Evolutionary conservation across 2,329 filamentous ascomycete species (phyloP).

Genomic region (Blastomyces emzantsi): DNA sequence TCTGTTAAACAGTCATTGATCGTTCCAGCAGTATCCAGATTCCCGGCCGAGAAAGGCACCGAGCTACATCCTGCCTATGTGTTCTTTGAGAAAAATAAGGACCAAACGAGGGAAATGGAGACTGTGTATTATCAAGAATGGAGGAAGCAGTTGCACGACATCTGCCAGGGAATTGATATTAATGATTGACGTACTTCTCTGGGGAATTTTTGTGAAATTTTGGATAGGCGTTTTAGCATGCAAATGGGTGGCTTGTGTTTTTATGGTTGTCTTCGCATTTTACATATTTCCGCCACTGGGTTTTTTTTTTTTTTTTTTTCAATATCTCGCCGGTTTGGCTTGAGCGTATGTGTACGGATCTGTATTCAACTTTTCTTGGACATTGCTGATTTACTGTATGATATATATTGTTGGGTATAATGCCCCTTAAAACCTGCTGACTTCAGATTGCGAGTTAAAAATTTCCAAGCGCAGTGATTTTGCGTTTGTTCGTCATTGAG

Average conservation of each 20-base stretch:
- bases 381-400: not conserved
- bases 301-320: too few species aligned
- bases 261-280: constrained; percentile 8
- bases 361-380: not conserved
- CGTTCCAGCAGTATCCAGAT: constrained; percentile 11
- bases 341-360: not conserved
- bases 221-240: not conserved
- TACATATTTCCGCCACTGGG: not conserved
- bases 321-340: not conserved
- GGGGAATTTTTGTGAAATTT: not conserved
- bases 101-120: constrained; percentile 26
- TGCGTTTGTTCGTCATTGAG: too few species aligned
- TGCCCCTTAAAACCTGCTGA: not conserved
- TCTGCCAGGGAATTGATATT: constrained; percentile 31
- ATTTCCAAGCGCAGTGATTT: too few species aligned
- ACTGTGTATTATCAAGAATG: constrained; percentile 32
- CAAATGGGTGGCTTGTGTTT: constrained; percentile 1
- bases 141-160: constrained; percentile 28
- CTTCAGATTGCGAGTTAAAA: not conserved
- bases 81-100: constrained; percentile 31
- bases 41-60: constrained; percentile 9
- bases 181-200: constrained; percentile 9
- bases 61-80: constrained; percentile 29
- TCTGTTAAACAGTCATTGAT: constrained; percentile 10
- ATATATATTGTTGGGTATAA: not conserved